Conservation (phyloP, 2,329 filamentous ascomycete genomes). For the Penicillium sp. region DNA sequence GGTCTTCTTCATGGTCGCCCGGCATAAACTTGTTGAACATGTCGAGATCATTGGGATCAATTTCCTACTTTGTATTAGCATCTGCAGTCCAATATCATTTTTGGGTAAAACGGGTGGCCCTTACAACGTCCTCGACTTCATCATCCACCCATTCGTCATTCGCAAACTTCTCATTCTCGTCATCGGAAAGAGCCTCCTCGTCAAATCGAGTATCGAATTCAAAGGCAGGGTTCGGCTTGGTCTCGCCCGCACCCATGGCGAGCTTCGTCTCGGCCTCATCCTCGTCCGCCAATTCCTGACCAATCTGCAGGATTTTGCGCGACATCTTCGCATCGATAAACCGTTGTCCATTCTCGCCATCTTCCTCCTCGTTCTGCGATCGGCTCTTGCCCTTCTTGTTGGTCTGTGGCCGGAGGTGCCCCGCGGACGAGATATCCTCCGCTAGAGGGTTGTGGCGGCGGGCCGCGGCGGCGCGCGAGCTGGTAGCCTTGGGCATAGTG, state of each 20-base stretch:
- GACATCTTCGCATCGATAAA: constrained; percentile 90
- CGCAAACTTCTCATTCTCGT: constrained; percentile 58
- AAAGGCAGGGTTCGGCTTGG: constrained; percentile 67
- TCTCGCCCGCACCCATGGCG: constrained; percentile 43
- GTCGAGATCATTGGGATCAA: constrained; percentile 86
- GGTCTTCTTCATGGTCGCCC: constrained; percentile 67
- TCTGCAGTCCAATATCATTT: neutral
- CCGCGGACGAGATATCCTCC: constrained; percentile 77
- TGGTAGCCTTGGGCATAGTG: constrained; percentile 78
- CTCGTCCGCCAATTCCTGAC: constrained; percentile 85
- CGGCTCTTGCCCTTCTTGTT: constrained; percentile 71
- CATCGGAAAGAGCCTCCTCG: constrained; percentile 54
- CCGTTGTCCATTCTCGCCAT: constrained; percentile 64
- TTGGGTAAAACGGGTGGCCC: constrained; percentile 13
- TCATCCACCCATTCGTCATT: constrained; percentile 77
- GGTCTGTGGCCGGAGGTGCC: constrained; percentile 73
- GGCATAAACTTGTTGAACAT: constrained; percentile 91
- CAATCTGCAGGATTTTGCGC: constrained; percentile 84
- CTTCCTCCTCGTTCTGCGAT: constrained; percentile 56
- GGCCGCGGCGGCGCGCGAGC: constrained; percentile 58
- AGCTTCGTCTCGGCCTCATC: constrained; percentile 60
- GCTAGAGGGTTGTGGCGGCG: constrained; percentile 89
- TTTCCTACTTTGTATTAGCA: constrained; percentile 58
- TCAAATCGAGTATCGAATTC: constrained; percentile 78
- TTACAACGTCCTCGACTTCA: constrained; percentile 55